A percentile compares a stretch with the other conserved stretches of the same genome.
These are phyloP conservation scores for Sarocladiaceae sp. DNA, from an alignment of 2,329 filamentous ascomycete species.

Conservation along the genomic window DNA sequence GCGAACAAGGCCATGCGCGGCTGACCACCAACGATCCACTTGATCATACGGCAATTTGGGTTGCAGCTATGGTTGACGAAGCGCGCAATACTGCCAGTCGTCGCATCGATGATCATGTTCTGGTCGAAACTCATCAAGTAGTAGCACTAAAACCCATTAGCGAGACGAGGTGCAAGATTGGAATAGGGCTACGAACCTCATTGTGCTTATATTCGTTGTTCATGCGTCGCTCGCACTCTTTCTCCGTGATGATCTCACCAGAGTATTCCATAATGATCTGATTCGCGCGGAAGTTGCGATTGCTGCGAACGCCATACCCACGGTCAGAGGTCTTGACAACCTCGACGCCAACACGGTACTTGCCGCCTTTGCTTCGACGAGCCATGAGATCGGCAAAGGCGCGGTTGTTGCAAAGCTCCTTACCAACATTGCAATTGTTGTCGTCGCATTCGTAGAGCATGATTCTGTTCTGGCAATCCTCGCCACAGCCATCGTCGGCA, in stretches of 20 bases:
- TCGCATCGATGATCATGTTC: conserved; percentile 97
- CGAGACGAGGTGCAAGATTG: not conserved
- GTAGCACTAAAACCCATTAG: conserved; percentile 64
- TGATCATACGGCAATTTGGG: conserved; percentile 96
- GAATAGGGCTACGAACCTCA: conserved; percentile 55
- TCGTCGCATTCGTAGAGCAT: conserved; percentile 98
- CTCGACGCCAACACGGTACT: conserved; percentile 90
- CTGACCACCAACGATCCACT: conserved; percentile 91
- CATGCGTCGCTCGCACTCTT: conserved; percentile 91
- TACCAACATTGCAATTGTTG: conserved; percentile 77
- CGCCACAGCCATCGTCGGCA: conserved; percentile 75
- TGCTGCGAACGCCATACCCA: conserved; percentile 88
- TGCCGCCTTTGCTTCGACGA: conserved; percentile 72
- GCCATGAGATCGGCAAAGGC: conserved; percentile 77
- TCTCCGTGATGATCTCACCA: conserved; percentile 93
- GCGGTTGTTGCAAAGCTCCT: conserved; percentile 76
- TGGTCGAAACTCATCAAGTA: conserved; percentile 99
- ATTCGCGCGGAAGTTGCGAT: conserved; percentile 78
- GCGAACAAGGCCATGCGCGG: conserved; percentile 97
- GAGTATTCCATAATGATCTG: conserved; percentile 99
- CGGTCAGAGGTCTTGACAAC: conserved; percentile 87
- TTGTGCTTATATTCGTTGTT: conserved; percentile 91
- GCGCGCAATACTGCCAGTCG: conserved; percentile 88
- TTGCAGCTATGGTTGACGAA: conserved; percentile 98
- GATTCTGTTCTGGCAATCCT: conserved; percentile 88